phyloP scores from a whole-genome alignment of 345 rosid genomes.

The Excoecaria cochinchinensis region DNA sequence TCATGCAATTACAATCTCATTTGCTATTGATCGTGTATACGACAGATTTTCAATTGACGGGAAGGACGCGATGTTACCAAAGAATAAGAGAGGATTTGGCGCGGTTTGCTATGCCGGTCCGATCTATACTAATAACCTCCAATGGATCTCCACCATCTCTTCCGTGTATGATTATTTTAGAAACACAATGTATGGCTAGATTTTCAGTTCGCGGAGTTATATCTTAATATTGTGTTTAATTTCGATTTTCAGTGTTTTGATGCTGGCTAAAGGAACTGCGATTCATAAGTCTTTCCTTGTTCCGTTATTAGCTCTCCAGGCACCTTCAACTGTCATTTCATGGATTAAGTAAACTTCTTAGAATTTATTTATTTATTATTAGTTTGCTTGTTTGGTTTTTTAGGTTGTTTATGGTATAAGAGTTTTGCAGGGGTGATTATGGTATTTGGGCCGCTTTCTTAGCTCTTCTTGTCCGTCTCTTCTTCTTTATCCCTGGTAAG shows the following conservation, averaged over 20 bases:
- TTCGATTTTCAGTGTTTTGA: slow-evolving; percentile 46
- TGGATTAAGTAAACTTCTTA: slow-evolving; percentile 73
- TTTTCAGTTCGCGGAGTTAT: not conserved
- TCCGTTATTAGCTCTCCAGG: slow-evolving; percentile 73
- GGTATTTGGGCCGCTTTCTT: slow-evolving; percentile 83
- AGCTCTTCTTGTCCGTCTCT: slow-evolving; percentile 76
- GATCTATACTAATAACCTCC: slow-evolving; percentile 49
- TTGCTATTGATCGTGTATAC: not conserved
- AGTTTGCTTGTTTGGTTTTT: not conserved
- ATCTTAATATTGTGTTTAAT: not conserved
- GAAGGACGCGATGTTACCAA: slow-evolving; percentile 22
- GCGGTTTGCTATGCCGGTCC: slow-evolving; percentile 66
- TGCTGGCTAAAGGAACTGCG: slow-evolving; percentile 73
- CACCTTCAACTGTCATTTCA: slow-evolving; percentile 60
- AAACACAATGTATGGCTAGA: not conserved
- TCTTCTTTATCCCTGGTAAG: slow-evolving; percentile 82
- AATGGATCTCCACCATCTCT: slow-evolving; percentile 68
- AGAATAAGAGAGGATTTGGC: slow-evolving; percentile 40
- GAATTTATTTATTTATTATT: not conserved
- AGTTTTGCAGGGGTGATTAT: slow-evolving; percentile 76
- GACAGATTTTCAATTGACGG: slow-evolving; percentile 40
- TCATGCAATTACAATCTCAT: not conserved
- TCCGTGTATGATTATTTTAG: slow-evolving; percentile 42
- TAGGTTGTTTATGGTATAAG: not conserved
- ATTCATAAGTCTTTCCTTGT: slow-evolving; percentile 74